A percentile compares a stretch with the other conserved stretches of the same genome.
Conservation (phyloP, 2,329 filamentous ascomycete species). For the Cytospora piceae region DNA sequence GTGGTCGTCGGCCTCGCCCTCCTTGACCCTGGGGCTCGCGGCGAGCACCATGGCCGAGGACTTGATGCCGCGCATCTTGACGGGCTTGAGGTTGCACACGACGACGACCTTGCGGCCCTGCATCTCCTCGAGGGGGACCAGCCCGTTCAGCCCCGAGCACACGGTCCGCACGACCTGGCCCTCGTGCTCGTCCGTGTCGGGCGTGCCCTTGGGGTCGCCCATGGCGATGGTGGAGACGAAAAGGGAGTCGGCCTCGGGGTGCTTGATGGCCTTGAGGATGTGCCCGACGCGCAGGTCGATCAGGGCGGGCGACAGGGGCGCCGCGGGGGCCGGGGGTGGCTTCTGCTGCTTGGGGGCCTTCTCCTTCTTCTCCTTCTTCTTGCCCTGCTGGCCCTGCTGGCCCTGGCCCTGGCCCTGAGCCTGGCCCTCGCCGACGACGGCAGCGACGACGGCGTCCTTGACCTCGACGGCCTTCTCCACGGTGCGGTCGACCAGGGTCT, state of each 20-base stretch:
- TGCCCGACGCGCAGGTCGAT: conserved; percentile 97
- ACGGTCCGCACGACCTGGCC: conserved; percentile 92
- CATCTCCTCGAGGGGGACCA: conserved; percentile 93
- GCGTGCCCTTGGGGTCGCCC: conserved; percentile 81
- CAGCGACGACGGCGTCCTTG: conserved; percentile 52
- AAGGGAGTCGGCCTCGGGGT: conserved; percentile 95
- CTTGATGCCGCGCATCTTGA: conserved; percentile 93
- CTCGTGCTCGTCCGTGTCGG: conserved; percentile 90
- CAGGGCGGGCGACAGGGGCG: conserved; percentile 78
- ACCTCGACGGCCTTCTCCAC: conserved; percentile 61
- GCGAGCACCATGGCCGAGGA: conserved; percentile 89
- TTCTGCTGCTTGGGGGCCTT: conserved; percentile 79
- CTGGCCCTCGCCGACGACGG: conserved; percentile 39
- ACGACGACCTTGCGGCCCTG: conserved; percentile 93
- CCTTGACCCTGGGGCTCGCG: conserved; percentile 80
- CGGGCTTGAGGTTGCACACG: conserved; percentile 97
- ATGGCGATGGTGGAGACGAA: conserved; percentile 95
- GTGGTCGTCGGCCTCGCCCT: conserved; percentile 84
- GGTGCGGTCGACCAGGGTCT: conserved; percentile 61
- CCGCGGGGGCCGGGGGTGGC: conserved; percentile 67
- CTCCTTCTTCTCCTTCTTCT: conserved; percentile 94
- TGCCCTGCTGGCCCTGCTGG: conserved; percentile 63
- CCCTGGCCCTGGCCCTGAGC: conserved; percentile 38
- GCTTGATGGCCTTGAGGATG: conserved; percentile 92
- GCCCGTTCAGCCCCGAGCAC: conserved; percentile 93